Conservation (phyloP, 1,284 basidiomycete genomes). For the Sporisorium exsertum region DNA sequence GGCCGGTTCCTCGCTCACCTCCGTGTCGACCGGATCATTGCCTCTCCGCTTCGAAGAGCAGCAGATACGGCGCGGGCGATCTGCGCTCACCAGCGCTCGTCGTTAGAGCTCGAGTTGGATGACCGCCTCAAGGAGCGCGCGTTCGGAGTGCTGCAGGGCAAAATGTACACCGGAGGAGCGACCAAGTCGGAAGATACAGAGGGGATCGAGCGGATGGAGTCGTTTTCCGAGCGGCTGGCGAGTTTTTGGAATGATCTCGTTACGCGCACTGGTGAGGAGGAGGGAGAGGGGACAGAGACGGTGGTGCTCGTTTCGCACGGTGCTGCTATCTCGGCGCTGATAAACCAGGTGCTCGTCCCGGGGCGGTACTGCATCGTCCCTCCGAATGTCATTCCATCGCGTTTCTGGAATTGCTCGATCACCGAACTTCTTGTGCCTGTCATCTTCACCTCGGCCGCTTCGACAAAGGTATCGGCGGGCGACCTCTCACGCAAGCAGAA, state of each 20-base stretch:
- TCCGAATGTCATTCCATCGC: slow-evolving; percentile 27
- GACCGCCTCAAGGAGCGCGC: slow-evolving; percentile 60
- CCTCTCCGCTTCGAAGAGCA: slow-evolving; percentile 59
- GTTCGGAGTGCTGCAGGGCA: slow-evolving; percentile 64
- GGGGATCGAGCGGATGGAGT: slow-evolving; percentile 57
- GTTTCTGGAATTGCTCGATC: slow-evolving; percentile 67
- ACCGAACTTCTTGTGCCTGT: slow-evolving; percentile 56
- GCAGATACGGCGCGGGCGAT: slow-evolving; percentile 44
- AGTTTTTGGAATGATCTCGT: slow-evolving; percentile 60
- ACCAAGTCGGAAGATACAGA: slow-evolving; percentile 57
- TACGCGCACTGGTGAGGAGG: not conserved
- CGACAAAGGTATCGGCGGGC: slow-evolving; percentile 9
- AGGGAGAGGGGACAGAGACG: slow-evolving; percentile 26
- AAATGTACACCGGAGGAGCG: slow-evolving; percentile 47
- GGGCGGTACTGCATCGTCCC: slow-evolving; percentile 44
- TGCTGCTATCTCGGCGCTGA: slow-evolving; percentile 59
- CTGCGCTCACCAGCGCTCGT: slow-evolving; percentile 10
- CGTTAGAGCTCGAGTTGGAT: slow-evolving; percentile 40
- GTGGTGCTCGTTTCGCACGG: slow-evolving; percentile 65
- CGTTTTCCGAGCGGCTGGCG: slow-evolving; percentile 48
- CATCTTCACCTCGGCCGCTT: slow-evolving; percentile 10
- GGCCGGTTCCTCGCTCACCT: slow-evolving; percentile 47
- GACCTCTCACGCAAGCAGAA: slow-evolving; percentile 9
- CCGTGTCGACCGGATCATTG: slow-evolving; percentile 57
- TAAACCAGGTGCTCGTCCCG: slow-evolving; percentile 55